These are phyloP conservation scores for Solanum hybrid DNA, from an alignment of 305 asterid species.

Conservation along the genomic window DNA sequence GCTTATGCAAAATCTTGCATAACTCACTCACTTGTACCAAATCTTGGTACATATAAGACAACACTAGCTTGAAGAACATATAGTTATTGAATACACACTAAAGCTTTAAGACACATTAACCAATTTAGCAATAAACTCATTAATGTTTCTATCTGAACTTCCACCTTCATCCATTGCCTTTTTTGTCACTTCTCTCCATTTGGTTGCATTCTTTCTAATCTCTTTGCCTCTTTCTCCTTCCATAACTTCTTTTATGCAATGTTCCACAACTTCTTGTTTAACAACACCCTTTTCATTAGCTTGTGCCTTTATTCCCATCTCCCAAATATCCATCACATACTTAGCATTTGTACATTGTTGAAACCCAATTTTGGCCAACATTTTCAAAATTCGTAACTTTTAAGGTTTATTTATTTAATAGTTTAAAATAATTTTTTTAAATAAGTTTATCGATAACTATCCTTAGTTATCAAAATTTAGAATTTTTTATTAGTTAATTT, in stretches of 20 bases:
- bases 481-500: too few relatives aligned
- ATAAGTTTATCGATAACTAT: too few relatives aligned
- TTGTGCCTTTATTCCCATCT: slow-evolving; percentile 9
- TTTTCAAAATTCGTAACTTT: too few relatives aligned
- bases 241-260: slow-evolving; percentile 6
- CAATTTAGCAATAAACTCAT: slow-evolving; percentile 7
- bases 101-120: not conserved
- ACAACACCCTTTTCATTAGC: slow-evolving; percentile 4
- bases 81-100: not conserved
- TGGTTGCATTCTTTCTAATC: slow-evolving; percentile 9
- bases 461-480: too few relatives aligned
- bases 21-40: not conserved
- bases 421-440: too few relatives aligned
- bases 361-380: too few relatives aligned
- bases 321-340: slow-evolving; percentile 13
- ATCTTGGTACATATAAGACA: not conserved
- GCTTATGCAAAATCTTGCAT: not conserved
- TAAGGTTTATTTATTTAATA: too few relatives aligned
- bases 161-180: slow-evolving; percentile 13
- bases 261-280: not conserved
- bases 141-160: slow-evolving; percentile 5
- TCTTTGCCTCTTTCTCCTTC: slow-evolving; percentile 10
- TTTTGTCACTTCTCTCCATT: slow-evolving; percentile 10
- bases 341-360: slow-evolving; percentile 9
- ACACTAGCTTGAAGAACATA: not conserved